phyloP scores from a whole-genome alignment of 805 yeast species.

The Suhomyces kilbournensis region DNA sequence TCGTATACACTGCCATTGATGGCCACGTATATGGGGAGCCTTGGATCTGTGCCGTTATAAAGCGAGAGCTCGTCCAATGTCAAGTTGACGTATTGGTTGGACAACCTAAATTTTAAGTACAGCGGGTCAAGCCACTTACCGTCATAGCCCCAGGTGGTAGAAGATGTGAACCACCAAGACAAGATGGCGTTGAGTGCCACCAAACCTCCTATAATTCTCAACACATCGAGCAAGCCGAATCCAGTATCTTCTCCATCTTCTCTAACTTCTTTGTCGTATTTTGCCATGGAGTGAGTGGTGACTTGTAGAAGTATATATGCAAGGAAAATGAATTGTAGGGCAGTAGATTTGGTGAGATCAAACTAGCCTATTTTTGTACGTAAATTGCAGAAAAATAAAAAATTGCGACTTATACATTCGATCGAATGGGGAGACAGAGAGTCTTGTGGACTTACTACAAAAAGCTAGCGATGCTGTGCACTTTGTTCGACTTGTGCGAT shows the following conservation, averaged over 20 bases:
- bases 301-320: background rate
- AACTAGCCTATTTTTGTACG: background rate
- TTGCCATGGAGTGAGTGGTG: background rate
- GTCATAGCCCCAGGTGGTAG: slow-evolving; percentile 59
- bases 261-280: background rate
- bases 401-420: background rate
- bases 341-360: background rate
- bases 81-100: slow-evolving; percentile 23
- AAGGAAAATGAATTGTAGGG: background rate
- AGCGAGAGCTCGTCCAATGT: slow-evolving; percentile 45
- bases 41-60: slow-evolving; percentile 50
- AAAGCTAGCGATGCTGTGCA: background rate
- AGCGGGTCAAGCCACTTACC: slow-evolving; percentile 47
- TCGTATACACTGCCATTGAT: slow-evolving; percentile 63
- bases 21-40: slow-evolving; percentile 55
- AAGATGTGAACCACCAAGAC: slow-evolving; percentile 58
- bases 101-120: slow-evolving; percentile 32
- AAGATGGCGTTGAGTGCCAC: slow-evolving; percentile 44
- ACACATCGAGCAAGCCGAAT: slow-evolving; percentile 37
- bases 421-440: background rate
- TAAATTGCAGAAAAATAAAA: background rate
- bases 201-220: slow-evolving; percentile 46
- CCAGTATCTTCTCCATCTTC: background rate
- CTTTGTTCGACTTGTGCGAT: background rate
- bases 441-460: background rate